These are phyloP conservation scores for Mallotus repandus DNA, from an alignment of 441 rosid species.

Conservation along the genomic window DNA sequence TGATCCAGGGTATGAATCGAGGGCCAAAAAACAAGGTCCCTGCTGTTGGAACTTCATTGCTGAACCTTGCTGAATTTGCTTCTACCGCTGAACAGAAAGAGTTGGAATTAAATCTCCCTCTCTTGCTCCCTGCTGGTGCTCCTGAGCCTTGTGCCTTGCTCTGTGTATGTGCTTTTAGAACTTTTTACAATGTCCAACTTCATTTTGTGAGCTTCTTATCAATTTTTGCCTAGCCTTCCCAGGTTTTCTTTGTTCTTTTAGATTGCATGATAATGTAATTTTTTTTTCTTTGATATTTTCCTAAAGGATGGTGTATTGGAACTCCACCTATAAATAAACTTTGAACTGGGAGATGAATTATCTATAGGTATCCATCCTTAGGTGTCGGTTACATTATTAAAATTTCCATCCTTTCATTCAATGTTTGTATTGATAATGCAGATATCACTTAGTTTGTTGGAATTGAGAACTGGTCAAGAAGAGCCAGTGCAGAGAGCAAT, in stretches of 20 bases:
- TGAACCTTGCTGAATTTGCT: slow-evolving; percentile 83
- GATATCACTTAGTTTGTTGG: slow-evolving; percentile 69
- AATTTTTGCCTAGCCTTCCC: not conserved
- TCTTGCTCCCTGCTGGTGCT: slow-evolving; percentile 41
- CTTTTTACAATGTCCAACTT: slow-evolving; percentile 2
- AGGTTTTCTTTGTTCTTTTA: not conserved
- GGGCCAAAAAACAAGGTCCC: slow-evolving; percentile 66
- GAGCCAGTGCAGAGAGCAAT: slow-evolving; percentile 51
- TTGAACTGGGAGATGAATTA: too few relatives aligned
- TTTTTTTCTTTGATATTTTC: slow-evolving; percentile 3
- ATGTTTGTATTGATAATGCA: slow-evolving; percentile 28
- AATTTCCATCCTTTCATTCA: slow-evolving; percentile 12
- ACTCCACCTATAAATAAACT: too few relatives aligned
- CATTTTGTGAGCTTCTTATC: not conserved
- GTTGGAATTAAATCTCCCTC: slow-evolving; percentile 70
- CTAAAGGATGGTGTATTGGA: not conserved
- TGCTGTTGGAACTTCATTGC: slow-evolving; percentile 51
- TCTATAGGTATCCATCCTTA: too few relatives aligned
- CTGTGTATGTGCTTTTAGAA: slow-evolving; percentile 45
- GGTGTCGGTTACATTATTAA: too few relatives aligned
- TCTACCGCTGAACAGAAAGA: slow-evolving; percentile 61
- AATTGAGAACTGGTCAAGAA: slow-evolving; percentile 55
- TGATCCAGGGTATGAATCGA: slow-evolving; percentile 57
- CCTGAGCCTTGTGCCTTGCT: slow-evolving; percentile 56
- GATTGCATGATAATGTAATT: not conserved